Percentiles rank a stretch among this genome's conserved stretches.
Conservation (phyloP, 108 stramenopile genomes). For the Mayamaea pseudoterrestris region DNA sequence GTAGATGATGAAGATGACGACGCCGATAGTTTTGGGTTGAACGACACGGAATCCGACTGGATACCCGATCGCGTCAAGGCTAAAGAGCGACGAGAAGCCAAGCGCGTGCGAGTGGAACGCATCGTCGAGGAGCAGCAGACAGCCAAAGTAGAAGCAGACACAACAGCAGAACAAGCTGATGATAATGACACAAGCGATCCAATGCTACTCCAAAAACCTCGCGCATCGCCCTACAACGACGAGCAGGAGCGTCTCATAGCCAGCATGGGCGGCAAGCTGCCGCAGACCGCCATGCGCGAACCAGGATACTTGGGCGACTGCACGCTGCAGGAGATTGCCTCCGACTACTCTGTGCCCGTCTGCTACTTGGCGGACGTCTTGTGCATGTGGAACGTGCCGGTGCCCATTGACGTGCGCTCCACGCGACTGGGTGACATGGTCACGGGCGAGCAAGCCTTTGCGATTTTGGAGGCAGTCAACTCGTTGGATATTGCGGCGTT, state of each 20-base stretch:
- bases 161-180: constrained; percentile 3
- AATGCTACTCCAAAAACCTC: no score
- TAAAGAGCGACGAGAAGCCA: background rate
- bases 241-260: constrained; percentile 68
- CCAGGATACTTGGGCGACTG: constrained; percentile 72
- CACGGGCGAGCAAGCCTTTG: constrained; percentile 84
- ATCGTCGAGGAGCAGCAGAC: constrained; percentile 1
- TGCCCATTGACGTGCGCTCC: constrained; percentile 54
- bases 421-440: constrained; percentile 67
- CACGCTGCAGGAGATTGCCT: constrained; percentile 59
- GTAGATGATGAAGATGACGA: constrained; percentile 1
- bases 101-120: background rate
- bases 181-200: constrained; percentile 3
- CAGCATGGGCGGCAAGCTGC: constrained; percentile 52
- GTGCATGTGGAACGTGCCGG: constrained; percentile 63
- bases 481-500: constrained; percentile 60
- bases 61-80: constrained; percentile 38
- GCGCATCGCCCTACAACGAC: constrained; percentile 42
- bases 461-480: constrained; percentile 73
- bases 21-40: background rate
- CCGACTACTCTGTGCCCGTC: constrained; percentile 67
- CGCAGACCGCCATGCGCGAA: constrained; percentile 21
- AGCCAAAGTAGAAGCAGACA: constrained; percentile 9
- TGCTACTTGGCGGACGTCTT: constrained; percentile 77
- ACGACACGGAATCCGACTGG: constrained; percentile 36